Evolutionary conservation across 2,329 filamentous ascomycete genomes (phyloP).

Genomic region (Boeremia exigua): DNA sequence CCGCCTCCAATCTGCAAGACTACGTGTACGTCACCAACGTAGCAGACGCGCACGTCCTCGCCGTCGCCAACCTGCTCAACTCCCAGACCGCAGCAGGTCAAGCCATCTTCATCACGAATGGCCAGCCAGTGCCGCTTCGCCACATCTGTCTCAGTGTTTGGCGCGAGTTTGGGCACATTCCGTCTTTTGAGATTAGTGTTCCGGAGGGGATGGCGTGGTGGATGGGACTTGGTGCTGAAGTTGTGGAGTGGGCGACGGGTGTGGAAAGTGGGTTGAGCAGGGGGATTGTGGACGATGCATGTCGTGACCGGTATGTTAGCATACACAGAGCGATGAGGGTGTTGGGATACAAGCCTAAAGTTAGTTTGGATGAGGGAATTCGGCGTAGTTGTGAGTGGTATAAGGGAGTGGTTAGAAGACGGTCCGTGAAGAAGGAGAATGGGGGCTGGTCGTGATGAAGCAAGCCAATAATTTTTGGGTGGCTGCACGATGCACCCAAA

Average conservation of each 20-base stretch:
- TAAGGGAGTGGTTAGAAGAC: neutral
- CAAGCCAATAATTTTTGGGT: neutral
- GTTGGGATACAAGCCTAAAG: constrained; percentile 59
- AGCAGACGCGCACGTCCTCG: constrained; percentile 82
- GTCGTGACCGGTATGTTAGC: constrained; percentile 59
- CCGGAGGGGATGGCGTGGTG: constrained; percentile 58
- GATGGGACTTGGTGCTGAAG: constrained; percentile 56
- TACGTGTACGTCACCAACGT: constrained; percentile 74
- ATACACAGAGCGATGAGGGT: constrained; percentile 59
- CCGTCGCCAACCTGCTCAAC: constrained; percentile 72
- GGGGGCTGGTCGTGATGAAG: constrained; percentile 6
- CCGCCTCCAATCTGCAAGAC: constrained; percentile 70
- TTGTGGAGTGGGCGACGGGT: constrained; percentile 55
- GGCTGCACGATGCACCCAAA: neutral
- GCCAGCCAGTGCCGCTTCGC: constrained; percentile 88
- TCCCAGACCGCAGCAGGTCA: constrained; percentile 71
- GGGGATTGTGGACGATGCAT: constrained; percentile 63
- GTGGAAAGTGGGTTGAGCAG: constrained; percentile 56
- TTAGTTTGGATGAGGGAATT: constrained; percentile 60
- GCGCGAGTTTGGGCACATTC: constrained; percentile 64
- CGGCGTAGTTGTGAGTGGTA: constrained; percentile 30
- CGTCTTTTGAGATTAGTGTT: constrained; percentile 56
- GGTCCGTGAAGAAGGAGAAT: constrained; percentile 6
- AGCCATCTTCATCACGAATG: constrained; percentile 90
- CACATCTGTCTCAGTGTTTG: constrained; percentile 83